Percentiles rank a stretch among this genome's conserved stretches.
Evolutionary conservation across 1,139 yeast genomes (phyloP).

Genomic region (Entelexis paramagnoliae): DNA sequence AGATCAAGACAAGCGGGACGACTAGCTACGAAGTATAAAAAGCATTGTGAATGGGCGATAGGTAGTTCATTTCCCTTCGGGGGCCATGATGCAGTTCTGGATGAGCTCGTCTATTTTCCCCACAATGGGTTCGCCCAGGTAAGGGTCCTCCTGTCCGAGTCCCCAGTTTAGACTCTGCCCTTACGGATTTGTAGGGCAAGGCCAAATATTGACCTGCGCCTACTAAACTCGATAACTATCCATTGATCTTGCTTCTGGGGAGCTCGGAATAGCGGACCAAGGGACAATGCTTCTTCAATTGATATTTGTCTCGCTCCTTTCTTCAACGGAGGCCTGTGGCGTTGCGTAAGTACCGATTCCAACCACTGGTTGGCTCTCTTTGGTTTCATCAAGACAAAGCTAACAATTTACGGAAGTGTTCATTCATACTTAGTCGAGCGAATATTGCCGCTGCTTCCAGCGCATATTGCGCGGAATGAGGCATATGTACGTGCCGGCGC

Average conservation of each 20-base stretch:
- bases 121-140: background rate
- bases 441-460: conserved; percentile 29
- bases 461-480: conserved; percentile 25
- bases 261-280: background rate
- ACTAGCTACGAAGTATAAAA: no score
- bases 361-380: background rate
- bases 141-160: background rate
- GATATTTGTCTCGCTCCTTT: background rate
- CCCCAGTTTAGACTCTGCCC: background rate
- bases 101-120: background rate
- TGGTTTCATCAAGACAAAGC: background rate
- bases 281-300: background rate
- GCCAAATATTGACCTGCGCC: background rate
- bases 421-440: conserved; percentile 40
- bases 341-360: conserved; percentile 21
- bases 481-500: conserved; percentile 40
- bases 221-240: background rate
- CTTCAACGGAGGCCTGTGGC: conserved; percentile 15
- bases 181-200: background rate
- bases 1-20: no score
- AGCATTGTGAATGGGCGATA: no score
- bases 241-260: background rate
- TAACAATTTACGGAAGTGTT: conserved; percentile 26
- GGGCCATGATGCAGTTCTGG: no score
- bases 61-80: no score